A percentile compares a stretch with the other conserved stretches of the same genome.
These are phyloP conservation scores for Hawksworthiomyces lignivorus DNA, from an alignment of 2,329 filamentous ascomycete species.

Conservation along the genomic window DNA sequence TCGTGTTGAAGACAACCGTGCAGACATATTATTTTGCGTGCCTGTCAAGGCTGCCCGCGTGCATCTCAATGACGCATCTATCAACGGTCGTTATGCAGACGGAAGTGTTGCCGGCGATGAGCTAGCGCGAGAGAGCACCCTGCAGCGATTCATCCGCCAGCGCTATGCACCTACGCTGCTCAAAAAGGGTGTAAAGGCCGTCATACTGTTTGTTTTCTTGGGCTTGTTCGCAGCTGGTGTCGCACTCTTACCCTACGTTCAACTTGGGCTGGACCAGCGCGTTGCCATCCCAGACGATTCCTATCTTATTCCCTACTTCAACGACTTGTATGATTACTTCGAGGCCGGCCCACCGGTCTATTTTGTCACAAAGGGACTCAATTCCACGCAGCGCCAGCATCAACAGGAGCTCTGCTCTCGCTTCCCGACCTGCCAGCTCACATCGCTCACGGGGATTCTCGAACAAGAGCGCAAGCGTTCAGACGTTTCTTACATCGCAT, in stretches of 20 bases:
- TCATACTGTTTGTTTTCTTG: conserved; percentile 72
- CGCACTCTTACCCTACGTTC: conserved; percentile 73
- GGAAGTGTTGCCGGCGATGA: conserved; percentile 56
- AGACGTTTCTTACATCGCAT: conserved; percentile 78
- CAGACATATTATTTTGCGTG: conserved; percentile 87
- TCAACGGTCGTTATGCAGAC: conserved; percentile 20
- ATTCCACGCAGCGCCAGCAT: conserved; percentile 64
- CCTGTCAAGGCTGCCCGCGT: conserved; percentile 67
- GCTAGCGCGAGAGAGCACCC: conserved; percentile 69
- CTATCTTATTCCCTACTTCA: conserved; percentile 93
- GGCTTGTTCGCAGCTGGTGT: conserved; percentile 80
- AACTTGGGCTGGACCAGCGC: conserved; percentile 86
- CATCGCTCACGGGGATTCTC: conserved; percentile 80
- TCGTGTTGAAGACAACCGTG: conserved; percentile 78
- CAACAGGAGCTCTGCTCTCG: conserved; percentile 86
- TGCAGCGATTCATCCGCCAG: conserved; percentile 87
- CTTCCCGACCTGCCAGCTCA: conserved; percentile 78
- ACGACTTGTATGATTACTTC: conserved; percentile 90
- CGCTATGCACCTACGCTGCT: conserved; percentile 78
- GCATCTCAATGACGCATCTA: conserved; percentile 48
- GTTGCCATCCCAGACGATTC: conserved; percentile 91
- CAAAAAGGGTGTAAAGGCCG: conserved; percentile 69
- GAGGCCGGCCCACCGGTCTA: conserved; percentile 90
- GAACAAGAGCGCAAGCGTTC: conserved; percentile 91
- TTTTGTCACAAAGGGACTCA: conserved; percentile 79